Conservation (phyloP, 2,329 filamentous ascomycete genomes). For the Didymella arachidicola region DNA sequence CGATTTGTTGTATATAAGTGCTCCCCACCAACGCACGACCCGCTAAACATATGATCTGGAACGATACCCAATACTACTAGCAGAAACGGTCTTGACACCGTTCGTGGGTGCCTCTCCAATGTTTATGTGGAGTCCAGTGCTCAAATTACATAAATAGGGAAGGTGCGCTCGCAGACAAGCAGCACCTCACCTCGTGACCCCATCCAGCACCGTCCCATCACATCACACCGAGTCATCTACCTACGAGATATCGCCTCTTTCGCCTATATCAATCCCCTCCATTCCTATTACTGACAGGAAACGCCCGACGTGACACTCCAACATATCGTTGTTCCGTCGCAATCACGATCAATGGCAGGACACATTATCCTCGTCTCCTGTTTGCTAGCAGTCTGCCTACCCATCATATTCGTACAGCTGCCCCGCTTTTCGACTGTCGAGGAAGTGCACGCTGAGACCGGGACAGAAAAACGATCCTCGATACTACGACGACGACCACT, state of each 20-base stretch:
- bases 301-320: background rate
- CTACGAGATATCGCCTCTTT: background rate
- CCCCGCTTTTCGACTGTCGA: slow-evolving; percentile 23
- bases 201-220: background rate
- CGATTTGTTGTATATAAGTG: background rate
- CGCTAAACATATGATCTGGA: background rate
- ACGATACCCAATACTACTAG: slow-evolving; percentile 7
- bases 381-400: slow-evolving; percentile 32
- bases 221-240: background rate
- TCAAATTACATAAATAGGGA: background rate
- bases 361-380: slow-evolving; percentile 29
- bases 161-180: background rate
- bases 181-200: background rate
- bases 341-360: slow-evolving; percentile 5
- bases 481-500: slow-evolving; percentile 18
- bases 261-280: background rate
- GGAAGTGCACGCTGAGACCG: slow-evolving; percentile 19
- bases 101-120: background rate
- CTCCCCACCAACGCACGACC: background rate
- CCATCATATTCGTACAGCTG: slow-evolving; percentile 35
- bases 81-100: background rate
- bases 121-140: background rate
- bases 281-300: background rate
- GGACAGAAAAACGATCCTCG: slow-evolving; percentile 25
- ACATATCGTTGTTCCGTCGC: background rate